phyloP scores from a whole-genome alignment of 257 asterid species.

The Primulina huaijiensis region DNA sequence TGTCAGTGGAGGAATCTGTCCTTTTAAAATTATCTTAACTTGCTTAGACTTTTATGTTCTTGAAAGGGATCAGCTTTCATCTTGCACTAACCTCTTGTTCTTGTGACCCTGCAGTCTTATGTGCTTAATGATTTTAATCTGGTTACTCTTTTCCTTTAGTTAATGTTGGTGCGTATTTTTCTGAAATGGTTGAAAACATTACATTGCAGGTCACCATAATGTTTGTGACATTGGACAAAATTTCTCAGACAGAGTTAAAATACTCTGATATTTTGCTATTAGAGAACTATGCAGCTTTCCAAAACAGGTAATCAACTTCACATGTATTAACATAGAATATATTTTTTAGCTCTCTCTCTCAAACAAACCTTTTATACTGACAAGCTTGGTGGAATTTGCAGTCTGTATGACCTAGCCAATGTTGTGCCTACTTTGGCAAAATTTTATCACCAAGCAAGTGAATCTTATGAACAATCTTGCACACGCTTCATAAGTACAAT shows the following conservation, averaged over 20 bases:
- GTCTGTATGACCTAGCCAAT: constrained; percentile 95
- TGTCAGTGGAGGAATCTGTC: background rate
- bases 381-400: constrained; percentile 43
- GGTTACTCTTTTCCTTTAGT: constrained; percentile 8
- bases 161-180: constrained; percentile 16
- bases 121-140: constrained; percentile 2
- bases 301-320: constrained; percentile 65
- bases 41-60: background rate
- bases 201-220: constrained; percentile 81
- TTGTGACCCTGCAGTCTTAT: constrained; percentile 6
- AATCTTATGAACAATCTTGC: constrained; percentile 91
- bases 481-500: constrained; percentile 74
- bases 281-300: constrained; percentile 98
- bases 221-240: constrained; percentile 94
- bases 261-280: constrained; percentile 77
- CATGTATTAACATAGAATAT: constrained; percentile 2
- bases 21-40: background rate
- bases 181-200: constrained; percentile 31
- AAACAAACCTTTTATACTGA: constrained; percentile 13
- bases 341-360: background rate
- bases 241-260: constrained; percentile 82
- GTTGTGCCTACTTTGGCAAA: constrained; percentile 91
- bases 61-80: constrained; percentile 13
- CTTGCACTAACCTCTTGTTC: constrained; percentile 6
- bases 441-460: constrained; percentile 98